phyloP scores from a whole-genome alignment of 441 rosid species.

The Arabidopsis lyrata region DNA sequence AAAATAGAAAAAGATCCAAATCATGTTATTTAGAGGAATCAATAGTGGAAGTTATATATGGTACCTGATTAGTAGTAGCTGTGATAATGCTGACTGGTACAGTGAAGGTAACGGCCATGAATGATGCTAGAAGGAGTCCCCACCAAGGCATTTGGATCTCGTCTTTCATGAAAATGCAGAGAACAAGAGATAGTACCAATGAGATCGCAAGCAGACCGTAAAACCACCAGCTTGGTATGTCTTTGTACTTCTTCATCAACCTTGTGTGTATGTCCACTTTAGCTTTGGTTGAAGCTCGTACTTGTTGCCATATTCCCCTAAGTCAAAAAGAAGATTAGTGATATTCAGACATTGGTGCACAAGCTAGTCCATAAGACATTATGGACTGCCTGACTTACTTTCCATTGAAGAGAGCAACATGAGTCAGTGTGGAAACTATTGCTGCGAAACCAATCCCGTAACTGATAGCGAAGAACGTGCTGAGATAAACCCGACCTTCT shows the following conservation, averaged over 20 bases:
- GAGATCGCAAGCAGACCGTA: conserved; percentile 43
- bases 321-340: neutral
- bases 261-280: conserved; percentile 66
- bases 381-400: conserved; percentile 45
- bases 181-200: conserved; percentile 50
- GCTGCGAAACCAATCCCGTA: conserved; percentile 73
- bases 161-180: conserved; percentile 55
- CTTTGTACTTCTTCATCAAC: conserved; percentile 62
- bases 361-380: neutral
- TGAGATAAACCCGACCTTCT: conserved; percentile 58
- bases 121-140: conserved; percentile 59
- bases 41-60: neutral
- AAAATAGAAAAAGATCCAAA: neutral
- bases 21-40: neutral
- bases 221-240: conserved; percentile 69
- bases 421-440: conserved; percentile 58
- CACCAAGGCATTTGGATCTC: conserved; percentile 76
- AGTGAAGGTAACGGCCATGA: conserved; percentile 58
- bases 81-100: conserved; percentile 65
- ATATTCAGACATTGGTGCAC: neutral
- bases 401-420: conserved; percentile 68
- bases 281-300: conserved; percentile 52
- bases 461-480: conserved; percentile 55
- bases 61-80: conserved; percentile 69
- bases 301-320: conserved; percentile 53